Evolutionary conservation across 805 yeast genomes (phyloP), one percentile per base, ranked within the genome.

Genomic region (Wickerhamomyces kurtzmanii): DNA sequence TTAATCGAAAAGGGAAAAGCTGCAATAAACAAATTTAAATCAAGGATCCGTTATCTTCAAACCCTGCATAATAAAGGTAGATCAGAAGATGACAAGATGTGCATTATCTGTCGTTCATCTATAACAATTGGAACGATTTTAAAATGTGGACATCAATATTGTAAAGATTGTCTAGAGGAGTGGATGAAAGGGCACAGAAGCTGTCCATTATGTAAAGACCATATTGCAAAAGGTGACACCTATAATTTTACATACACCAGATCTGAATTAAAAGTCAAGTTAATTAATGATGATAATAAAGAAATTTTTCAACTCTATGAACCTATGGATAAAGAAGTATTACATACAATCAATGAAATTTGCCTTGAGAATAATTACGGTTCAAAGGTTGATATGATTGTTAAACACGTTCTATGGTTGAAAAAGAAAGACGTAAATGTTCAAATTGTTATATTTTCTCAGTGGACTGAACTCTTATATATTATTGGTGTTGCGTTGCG

Each of bases 101-200:
- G 98, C 51, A 68, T 76, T 18, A 87, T 91, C 34, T 91, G 98
- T 49, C 71, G 80, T 13, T 65, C 75, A 4, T 48, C 68, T 2
- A 83, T 86, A 27, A 59, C 69, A 3, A 61, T 74, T 22, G 98
- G 98, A 0, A 68, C 91, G 0, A 58, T 91, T 31, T 79, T 94
- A 0, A 74, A 74, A 8, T 91, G 98, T 63, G 97, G 97, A 0
- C 98, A 91, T 53, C 75, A 75, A 40, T 91, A 80, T 47, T 91
- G 98, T 49, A 69, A 72, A 32, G 81, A 71, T 2, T 91, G 98
- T 50, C 59, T 91, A 20, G 64, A 57, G 12, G 74, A 64, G 30
- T 91, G 98, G 98, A 47, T 80, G 29, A 54, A 52, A 13, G 59
- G 58, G 11, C 68, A 68, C 22, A 47, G 54, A 1, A 53, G 59